Evolutionary conservation across 1,139 yeast species (phyloP).

Genomic region (Candida sanyaensis): DNA sequence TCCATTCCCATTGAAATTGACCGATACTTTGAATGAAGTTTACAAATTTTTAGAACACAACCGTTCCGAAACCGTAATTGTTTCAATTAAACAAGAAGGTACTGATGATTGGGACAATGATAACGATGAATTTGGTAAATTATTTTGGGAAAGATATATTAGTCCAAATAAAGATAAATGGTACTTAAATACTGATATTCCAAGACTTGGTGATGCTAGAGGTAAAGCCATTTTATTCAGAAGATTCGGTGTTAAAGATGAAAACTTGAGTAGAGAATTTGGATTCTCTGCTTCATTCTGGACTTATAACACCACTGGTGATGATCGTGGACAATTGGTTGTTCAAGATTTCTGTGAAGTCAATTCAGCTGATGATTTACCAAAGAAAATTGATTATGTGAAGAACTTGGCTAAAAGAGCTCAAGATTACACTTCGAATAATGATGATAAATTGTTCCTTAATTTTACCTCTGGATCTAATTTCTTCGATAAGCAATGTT

Average conservation of each 20-base stretch:
- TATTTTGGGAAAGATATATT: conserved; percentile 63
- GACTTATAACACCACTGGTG: conserved; percentile 66
- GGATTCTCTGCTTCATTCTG: conserved; percentile 74
- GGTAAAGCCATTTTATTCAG: conserved; percentile 71
- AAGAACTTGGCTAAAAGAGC: conserved; percentile 60
- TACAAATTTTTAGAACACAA: conserved; percentile 57
- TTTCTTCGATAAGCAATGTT: conserved; percentile 68
- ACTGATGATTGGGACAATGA: conserved; percentile 62
- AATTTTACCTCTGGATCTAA: conserved; percentile 79
- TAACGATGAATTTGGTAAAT: conserved; percentile 64
- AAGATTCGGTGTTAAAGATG: conserved; percentile 63
- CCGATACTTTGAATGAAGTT: conserved; percentile 53
- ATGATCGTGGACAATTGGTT: conserved; percentile 60
- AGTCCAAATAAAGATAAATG: conserved; percentile 54
- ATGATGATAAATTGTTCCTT: conserved; percentile 60
- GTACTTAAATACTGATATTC: conserved; percentile 62
- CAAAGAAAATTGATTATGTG: conserved; percentile 58
- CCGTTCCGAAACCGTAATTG: conserved; percentile 61
- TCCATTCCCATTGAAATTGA: conserved; percentile 56
- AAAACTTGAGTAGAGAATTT: conserved; percentile 43
- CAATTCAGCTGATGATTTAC: conserved; percentile 50
- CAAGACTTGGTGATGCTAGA: conserved; percentile 60
- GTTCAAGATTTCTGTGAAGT: conserved; percentile 82
- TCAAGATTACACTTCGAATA: conserved; percentile 46
- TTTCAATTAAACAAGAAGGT: conserved; percentile 79